These are phyloP conservation scores for Hypoxylon fragiforme DNA, from an alignment of 495 filamentous ascomycete genomes.

Conservation along the genomic window DNA sequence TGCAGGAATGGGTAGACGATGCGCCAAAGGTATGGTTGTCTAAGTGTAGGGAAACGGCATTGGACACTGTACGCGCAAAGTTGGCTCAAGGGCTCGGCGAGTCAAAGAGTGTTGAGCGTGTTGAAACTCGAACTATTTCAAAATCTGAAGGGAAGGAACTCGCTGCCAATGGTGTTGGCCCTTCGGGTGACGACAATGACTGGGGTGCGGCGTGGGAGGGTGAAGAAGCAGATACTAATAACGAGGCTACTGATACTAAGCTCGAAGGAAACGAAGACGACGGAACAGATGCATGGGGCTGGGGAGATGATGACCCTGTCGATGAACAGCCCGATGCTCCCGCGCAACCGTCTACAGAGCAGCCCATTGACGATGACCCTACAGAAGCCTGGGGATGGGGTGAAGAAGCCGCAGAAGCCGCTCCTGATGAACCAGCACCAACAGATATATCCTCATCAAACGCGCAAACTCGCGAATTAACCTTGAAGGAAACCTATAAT, in stretches of 20 bases:
- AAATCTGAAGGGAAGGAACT: constrained; percentile 65
- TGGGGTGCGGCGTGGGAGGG: constrained; percentile 76
- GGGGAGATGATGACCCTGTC: constrained; percentile 36
- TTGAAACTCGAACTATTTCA: constrained; percentile 80
- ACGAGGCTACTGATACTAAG: constrained; percentile 47
- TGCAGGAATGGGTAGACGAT: constrained; percentile 79
- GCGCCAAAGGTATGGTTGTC: constrained; percentile 82
- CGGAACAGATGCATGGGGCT: constrained; percentile 39
- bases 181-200: constrained; percentile 48
- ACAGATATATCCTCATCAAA: constrained; percentile 22
- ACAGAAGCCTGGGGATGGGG: constrained; percentile 65
- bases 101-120: constrained; percentile 71
- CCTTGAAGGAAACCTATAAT: constrained; percentile 82
- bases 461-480: constrained; percentile 56
- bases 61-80: constrained; percentile 72
- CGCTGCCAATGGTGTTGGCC: constrained; percentile 52
- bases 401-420: constrained; percentile 45
- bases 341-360: background rate
- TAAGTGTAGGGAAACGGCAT: constrained; percentile 75
- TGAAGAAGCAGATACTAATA: constrained; percentile 38
- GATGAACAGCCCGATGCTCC: constrained; percentile 18
- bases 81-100: constrained; percentile 64
- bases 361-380: constrained; percentile 47
- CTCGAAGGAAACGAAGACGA: constrained; percentile 24
- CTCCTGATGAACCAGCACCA: constrained; percentile 29